phyloP scores from a whole-genome alignment of 495 filamentous ascomycete species.

The Delitschia confertaspora region DNA sequence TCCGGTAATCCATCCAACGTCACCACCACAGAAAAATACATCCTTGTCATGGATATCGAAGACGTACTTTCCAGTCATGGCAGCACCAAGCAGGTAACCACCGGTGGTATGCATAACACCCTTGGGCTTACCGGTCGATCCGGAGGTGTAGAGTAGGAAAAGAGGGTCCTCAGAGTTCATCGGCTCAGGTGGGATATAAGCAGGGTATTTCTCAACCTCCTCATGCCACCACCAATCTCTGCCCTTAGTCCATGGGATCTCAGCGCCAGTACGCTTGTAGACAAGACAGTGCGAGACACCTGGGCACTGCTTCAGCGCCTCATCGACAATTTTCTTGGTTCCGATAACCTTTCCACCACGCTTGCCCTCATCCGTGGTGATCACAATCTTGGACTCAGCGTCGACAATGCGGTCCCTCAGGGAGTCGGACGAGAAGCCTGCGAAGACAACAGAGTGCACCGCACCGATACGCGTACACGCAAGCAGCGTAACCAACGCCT shows the following conservation, averaged over 20 bases:
- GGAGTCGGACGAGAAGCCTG: conserved; percentile 95
- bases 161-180: conserved; percentile 92
- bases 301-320: conserved; percentile 94
- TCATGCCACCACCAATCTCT: conserved; percentile 98
- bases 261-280: conserved; percentile 89
- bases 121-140: conserved; percentile 97
- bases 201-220: conserved; percentile 89
- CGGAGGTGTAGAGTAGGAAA: conserved; percentile 96
- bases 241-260: conserved; percentile 81
- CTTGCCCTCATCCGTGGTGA: conserved; percentile 95
- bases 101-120: conserved; percentile 97
- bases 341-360: conserved; percentile 95
- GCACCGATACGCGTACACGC: conserved; percentile 89
- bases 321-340: conserved; percentile 98
- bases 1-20: conserved; percentile 99
- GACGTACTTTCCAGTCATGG: conserved; percentile 92
- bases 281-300: conserved; percentile 79
- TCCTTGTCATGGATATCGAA: conserved; percentile 96
- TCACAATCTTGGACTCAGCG: conserved; percentile 80
- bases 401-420: conserved; percentile 93
- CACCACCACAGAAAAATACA: conserved; percentile 92
- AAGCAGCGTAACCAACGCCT: conserved; percentile 83
- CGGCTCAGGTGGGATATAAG: conserved; percentile 76
- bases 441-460: conserved; percentile 97
- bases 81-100: conserved; percentile 87